Conservation (phyloP, 2,329 filamentous ascomycete species). For the Xenosphaeropsis pyriputrescens region DNA sequence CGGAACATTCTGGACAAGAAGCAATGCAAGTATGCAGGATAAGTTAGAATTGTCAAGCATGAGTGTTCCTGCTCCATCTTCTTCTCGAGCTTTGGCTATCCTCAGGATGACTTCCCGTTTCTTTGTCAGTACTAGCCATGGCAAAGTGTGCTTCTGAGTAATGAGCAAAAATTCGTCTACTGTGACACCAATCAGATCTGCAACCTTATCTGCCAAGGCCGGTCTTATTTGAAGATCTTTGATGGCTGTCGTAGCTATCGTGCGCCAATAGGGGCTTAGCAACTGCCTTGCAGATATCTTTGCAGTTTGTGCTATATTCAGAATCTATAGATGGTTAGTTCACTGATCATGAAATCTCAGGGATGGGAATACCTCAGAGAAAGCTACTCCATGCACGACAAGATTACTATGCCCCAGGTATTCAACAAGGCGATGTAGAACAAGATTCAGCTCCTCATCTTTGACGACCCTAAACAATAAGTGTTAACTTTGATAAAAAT, state of each 20-base stretch:
- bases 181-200: conserved; percentile 65
- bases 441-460: conserved; percentile 75
- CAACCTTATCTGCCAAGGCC: conserved; percentile 67
- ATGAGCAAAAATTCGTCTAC: conserved; percentile 59
- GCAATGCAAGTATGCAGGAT: conserved; percentile 39
- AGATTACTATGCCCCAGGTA: conserved; percentile 76
- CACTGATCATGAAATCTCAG: neutral
- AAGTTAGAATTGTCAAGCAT: conserved; percentile 42
- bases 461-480: conserved; percentile 40
- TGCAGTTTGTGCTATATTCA: conserved; percentile 54
- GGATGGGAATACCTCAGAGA: conserved; percentile 47
- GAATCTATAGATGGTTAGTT: conserved; percentile 29
- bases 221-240: conserved; percentile 70
- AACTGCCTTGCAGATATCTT: conserved; percentile 50
- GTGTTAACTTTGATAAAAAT: conserved; percentile 1
- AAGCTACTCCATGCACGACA: conserved; percentile 67
- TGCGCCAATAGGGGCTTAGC: conserved; percentile 80
- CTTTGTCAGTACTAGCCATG: conserved; percentile 70
- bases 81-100: conserved; percentile 65
- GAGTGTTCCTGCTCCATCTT: conserved; percentile 42
- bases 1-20: conserved; percentile 40
- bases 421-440: conserved; percentile 70
- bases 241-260: conserved; percentile 65
- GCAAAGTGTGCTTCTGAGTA: conserved; percentile 71
- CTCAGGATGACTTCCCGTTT: conserved; percentile 65